Conservation (phyloP, 768 basidiomycete genomes). For the Pulveroboletus sp. region DNA sequence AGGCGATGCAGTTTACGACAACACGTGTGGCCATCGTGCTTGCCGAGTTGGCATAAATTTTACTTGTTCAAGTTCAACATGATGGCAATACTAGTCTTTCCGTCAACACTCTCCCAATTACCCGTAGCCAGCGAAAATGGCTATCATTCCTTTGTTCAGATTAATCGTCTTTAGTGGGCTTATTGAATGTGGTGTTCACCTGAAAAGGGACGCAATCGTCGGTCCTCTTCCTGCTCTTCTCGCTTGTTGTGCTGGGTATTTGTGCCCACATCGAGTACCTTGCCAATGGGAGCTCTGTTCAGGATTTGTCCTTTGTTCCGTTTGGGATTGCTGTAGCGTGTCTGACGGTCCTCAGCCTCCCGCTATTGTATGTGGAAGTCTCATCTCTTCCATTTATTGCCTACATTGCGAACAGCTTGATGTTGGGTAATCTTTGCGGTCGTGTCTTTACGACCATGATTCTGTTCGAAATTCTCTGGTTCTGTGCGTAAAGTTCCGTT, state of each 20-base stretch:
- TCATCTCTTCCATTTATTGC: background rate
- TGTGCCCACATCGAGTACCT: constrained; percentile 19
- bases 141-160: constrained; percentile 25
- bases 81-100: constrained; percentile 2
- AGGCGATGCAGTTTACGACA: constrained; percentile 1
- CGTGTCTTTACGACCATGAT: constrained; percentile 21
- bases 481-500: constrained; percentile 15
- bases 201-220: background rate
- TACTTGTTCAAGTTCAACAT: background rate
- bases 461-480: constrained; percentile 26
- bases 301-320: constrained; percentile 9
- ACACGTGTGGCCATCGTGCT: background rate
- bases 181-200: background rate
- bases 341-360: constrained; percentile 22
- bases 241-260: constrained; percentile 20
- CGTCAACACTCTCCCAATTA: background rate
- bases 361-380: constrained; percentile 19
- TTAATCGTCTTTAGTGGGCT: constrained; percentile 21
- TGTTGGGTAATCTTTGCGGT: constrained; percentile 6
- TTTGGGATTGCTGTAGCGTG: constrained; percentile 13
- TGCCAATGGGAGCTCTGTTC: background rate
- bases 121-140: constrained; percentile 14
- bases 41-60: background rate
- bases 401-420: constrained; percentile 13
- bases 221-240: constrained; percentile 12